Evolutionary conservation across 2,329 filamentous ascomycete genomes (phyloP).

Genomic region (Aspergillus tanneri): DNA sequence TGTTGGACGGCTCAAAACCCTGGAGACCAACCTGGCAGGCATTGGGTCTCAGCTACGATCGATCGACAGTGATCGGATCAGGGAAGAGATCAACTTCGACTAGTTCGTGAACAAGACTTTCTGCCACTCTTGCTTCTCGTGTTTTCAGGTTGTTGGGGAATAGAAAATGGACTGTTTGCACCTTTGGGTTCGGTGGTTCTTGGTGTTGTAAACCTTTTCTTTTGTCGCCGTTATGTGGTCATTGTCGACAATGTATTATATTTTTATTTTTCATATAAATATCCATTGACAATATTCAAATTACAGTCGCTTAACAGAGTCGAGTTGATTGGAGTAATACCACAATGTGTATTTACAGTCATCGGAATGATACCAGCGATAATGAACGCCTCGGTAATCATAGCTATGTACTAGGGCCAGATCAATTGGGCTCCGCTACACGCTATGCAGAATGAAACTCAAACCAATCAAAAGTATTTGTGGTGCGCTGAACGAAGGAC

Average conservation of each 20-base stretch:
- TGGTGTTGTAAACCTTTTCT: constrained; percentile 4
- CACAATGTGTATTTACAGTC: neutral
- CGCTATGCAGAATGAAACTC: constrained; percentile 12
- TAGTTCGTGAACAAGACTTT: constrained; percentile 12
- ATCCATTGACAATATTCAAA: neutral
- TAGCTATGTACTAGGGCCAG: constrained; percentile 1
- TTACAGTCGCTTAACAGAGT: neutral
- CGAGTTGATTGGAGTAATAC: neutral
- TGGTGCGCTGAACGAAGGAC: constrained; percentile 5
- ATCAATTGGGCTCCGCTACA: constrained; percentile 1
- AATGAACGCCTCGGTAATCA: neutral
- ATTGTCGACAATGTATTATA: constrained; percentile 20
- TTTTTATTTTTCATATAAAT: constrained; percentile 6
- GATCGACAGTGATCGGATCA: constrained; percentile 23
- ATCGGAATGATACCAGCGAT: neutral
- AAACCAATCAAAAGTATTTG: neutral
- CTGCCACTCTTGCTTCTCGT: constrained; percentile 5
- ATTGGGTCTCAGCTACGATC: constrained; percentile 41
- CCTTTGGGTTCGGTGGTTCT: constrained; percentile 13
- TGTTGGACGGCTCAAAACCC: constrained; percentile 60
- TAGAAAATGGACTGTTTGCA: constrained; percentile 12
- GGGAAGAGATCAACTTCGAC: constrained; percentile 9
- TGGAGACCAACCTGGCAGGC: constrained; percentile 58
- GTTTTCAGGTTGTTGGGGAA: constrained; percentile 13
- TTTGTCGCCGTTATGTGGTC: constrained; percentile 5